Base-by-base conservation (phyloP, 2,329 filamentous ascomycete genomes). In the Mollisia scopiformis region DNA sequence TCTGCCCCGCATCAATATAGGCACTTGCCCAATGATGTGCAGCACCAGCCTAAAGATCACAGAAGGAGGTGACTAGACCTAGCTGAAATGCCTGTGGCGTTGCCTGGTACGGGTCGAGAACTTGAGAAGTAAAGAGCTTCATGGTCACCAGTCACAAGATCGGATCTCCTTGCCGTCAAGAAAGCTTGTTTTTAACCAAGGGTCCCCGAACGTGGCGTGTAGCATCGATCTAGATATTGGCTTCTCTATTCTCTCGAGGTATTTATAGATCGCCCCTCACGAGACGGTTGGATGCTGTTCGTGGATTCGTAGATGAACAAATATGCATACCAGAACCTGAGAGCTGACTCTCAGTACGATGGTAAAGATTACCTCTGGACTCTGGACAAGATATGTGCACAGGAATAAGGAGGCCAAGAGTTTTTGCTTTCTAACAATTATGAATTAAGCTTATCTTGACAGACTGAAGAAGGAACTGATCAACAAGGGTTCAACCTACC, bases 71-170 rank as follows among this genome's bases (percentile, higher is more conserved):
- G 19, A 25, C 43, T 47, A 47, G 43, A 37, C 53, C 53, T 47
- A 27, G 14, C 3, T 52, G 21, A 31, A 56, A 30, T 37, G 53
- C 6, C 37, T 33, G 41, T 57, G 52, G 55, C 31, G 35, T 30
- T 31, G 47, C 61, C 47, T 62, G 35, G 46, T 46, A 43, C 28
- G 46, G 52, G 41, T 62, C 55, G 56, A 57, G 47, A 62, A 47
- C 33, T 41, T 46, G 55, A 43, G 16, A 58, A 30, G 16, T 50
- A 27, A 55, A 56, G 33, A 53, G 33, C 39, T 33, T 53, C 54
- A 55, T 58, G 51, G 58, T 63, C 59, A 62, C 52, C 62, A 56
- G 58, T 63, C 62, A 63, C 59, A 55, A 60, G 59, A 59, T 62
- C 41, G 49, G 49, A 19, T 54, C 27, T 41, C 31, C 39, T 47